Percentiles rank a stretch among this genome's conserved stretches.
phyloP scores from a whole-genome alignment of 2,329 filamentous ascomycete species.

The Elsinoe perseae region DNA sequence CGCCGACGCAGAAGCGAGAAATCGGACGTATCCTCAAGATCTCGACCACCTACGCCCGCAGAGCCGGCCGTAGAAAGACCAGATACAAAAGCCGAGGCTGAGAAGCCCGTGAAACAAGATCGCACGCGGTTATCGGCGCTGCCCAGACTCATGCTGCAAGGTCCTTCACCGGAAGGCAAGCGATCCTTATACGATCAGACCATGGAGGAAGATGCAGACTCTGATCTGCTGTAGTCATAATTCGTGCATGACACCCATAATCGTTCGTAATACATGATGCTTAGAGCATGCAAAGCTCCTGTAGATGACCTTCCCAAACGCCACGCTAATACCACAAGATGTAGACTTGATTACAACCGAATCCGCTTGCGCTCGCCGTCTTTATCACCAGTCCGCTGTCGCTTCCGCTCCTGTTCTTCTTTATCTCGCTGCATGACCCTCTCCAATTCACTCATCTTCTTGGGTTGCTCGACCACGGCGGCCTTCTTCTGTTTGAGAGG shows the following conservation, averaged over 20 bases:
- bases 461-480: conserved; percentile 51
- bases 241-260: neutral
- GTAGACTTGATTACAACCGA: conserved; percentile 19
- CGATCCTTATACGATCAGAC: conserved; percentile 54
- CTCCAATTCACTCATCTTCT: conserved; percentile 83
- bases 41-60: neutral
- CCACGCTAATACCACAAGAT: conserved; percentile 16
- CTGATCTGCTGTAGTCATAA: conserved; percentile 26
- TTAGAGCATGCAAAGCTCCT: too few species aligned
- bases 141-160: conserved; percentile 22
- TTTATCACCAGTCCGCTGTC: conserved; percentile 26
- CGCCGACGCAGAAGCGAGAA: conserved; percentile 22
- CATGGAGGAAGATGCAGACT: conserved; percentile 65
- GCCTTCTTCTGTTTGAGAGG: conserved; percentile 59
- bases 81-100: neutral
- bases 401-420: conserved; percentile 40
- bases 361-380: conserved; percentile 24
- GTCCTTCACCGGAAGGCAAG: conserved; percentile 30
- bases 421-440: conserved; percentile 63
- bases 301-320: conserved; percentile 6
- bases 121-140: conserved; percentile 18
- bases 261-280: conserved; percentile 10
- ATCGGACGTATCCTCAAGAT: conserved; percentile 17
- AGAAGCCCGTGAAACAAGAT: conserved; percentile 14
- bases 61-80: neutral